Percentiles rank a stretch among this genome's conserved stretches.
phyloP scores from a whole-genome alignment of 2,329 filamentous ascomycete genomes.

The Ampelomyces quisqualis region DNA sequence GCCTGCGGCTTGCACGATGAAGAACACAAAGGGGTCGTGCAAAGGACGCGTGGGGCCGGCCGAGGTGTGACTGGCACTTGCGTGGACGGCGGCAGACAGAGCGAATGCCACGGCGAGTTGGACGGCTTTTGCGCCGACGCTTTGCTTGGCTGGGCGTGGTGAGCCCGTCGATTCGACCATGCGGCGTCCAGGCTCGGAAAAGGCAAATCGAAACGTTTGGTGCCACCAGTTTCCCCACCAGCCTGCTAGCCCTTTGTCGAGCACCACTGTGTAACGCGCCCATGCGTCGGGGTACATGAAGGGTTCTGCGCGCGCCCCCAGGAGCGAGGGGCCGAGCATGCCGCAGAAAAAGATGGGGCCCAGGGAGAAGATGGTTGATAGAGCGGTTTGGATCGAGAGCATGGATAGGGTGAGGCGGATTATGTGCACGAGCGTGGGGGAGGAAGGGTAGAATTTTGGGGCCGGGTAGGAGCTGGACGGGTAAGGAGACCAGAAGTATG shows the following conservation, averaged over 20 bases:
- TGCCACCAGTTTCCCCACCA: constrained; percentile 92
- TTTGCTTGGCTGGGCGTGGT: constrained; percentile 31
- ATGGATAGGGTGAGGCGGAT: constrained; percentile 61
- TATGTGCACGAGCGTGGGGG: constrained; percentile 50
- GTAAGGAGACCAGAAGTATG: constrained; percentile 66
- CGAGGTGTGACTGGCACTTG: constrained; percentile 66
- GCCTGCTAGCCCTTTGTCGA: constrained; percentile 71
- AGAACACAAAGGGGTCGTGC: constrained; percentile 63
- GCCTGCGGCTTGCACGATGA: constrained; percentile 67
- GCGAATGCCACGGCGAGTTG: constrained; percentile 60
- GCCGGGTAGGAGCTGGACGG: constrained; percentile 48
- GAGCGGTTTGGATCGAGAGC: constrained; percentile 58
- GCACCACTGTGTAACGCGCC: constrained; percentile 55
- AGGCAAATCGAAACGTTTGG: constrained; percentile 78
- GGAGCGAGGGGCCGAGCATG: constrained; percentile 58
- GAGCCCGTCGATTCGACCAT: constrained; percentile 41
- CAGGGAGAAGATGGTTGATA: constrained; percentile 62
- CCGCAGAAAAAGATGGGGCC: constrained; percentile 62
- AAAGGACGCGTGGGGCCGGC: constrained; percentile 56
- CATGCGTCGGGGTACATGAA: constrained; percentile 65
- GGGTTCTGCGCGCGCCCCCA: constrained; percentile 60
- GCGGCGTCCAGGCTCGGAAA: constrained; percentile 60
- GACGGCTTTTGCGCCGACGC: constrained; percentile 43
- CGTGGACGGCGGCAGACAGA: constrained; percentile 69
- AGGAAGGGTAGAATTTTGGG: constrained; percentile 45